Conservation (phyloP, 2,329 filamentous ascomycete species). For the Neurospora crassa region DNA sequence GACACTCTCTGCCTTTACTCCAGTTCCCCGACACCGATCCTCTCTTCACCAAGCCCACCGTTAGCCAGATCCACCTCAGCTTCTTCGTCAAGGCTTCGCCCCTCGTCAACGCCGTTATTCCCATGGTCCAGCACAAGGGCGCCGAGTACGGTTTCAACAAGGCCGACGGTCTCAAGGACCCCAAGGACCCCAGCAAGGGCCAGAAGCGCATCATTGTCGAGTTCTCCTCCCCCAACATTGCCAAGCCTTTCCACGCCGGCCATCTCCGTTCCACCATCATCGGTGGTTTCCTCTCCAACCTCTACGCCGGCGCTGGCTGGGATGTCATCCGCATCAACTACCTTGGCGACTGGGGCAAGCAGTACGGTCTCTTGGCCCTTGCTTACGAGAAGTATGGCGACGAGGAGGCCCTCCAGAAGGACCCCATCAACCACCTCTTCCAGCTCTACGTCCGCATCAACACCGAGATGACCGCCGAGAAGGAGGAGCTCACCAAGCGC, state of each 20-base stretch:
- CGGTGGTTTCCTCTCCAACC: conserved; percentile 64
- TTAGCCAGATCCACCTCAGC: conserved; percentile 60
- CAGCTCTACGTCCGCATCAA: conserved; percentile 77
- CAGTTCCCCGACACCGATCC: conserved; percentile 63
- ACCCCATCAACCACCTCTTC: conserved; percentile 75
- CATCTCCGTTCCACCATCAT: conserved; percentile 73
- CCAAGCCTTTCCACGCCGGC: conserved; percentile 74
- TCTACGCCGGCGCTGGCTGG: conserved; percentile 64
- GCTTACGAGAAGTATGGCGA: conserved; percentile 67
- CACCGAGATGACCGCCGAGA: conserved; percentile 54
- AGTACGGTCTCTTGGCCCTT: conserved; percentile 62
- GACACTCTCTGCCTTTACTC: neutral
- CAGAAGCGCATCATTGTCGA: conserved; percentile 65
- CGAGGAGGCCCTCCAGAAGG: conserved; percentile 58
- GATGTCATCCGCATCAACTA: conserved; percentile 68
- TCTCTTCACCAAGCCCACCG: conserved; percentile 59
- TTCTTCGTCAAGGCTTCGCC: conserved; percentile 72
- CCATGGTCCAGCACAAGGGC: conserved; percentile 55
- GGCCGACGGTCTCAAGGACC: conserved; percentile 50
- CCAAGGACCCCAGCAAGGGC: conserved; percentile 47
- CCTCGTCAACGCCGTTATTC: conserved; percentile 57
- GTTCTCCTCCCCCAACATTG: conserved; percentile 80
- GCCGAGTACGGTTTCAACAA: conserved; percentile 56
- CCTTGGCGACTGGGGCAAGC: conserved; percentile 74
- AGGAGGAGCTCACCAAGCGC: conserved; percentile 51